Percentiles rank a stretch among this genome's conserved stretches.
These are phyloP conservation scores for Fremontodendron californicum DNA, from an alignment of 345 rosid genomes.

Conservation along the genomic window DNA sequence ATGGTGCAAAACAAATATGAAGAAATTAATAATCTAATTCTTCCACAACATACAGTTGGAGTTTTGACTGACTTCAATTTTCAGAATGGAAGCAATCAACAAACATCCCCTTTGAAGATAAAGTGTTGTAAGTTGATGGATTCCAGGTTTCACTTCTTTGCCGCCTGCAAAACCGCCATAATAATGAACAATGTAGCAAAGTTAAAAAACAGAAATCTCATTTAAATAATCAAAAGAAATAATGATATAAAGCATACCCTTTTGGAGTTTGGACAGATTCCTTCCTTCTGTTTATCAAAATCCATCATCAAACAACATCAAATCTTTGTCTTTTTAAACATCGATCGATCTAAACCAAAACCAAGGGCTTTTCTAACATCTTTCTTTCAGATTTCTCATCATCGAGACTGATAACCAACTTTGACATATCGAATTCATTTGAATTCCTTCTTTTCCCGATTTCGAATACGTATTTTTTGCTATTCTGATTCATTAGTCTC, in stretches of 20 bases:
- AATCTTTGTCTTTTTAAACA: not conserved
- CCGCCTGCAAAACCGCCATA: not conserved
- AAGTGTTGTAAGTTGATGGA: constrained; percentile 26
- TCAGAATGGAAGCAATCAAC: not conserved
- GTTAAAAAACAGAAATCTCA: not conserved
- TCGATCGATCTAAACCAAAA: constrained; percentile 9
- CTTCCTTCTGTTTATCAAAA: not conserved
- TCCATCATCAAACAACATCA: constrained; percentile 25
- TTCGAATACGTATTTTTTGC: constrained; percentile 18
- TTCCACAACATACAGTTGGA: too few species aligned
- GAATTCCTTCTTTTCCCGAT: constrained; percentile 8
- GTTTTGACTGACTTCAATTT: too few species aligned
- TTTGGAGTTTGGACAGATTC: not conserved
- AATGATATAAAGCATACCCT: not conserved
- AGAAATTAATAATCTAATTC: not conserved
- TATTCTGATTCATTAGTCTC: constrained; percentile 1
- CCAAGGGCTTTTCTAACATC: constrained; percentile 32
- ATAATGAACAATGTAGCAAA: not conserved
- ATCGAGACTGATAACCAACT: constrained; percentile 23
- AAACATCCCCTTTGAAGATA: not conserved
- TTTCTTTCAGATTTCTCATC: constrained; percentile 29
- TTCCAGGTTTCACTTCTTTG: not conserved
- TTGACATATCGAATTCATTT: constrained; percentile 10
- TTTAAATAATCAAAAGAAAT: not conserved
- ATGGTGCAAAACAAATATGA: not conserved